Evolutionary conservation across 78 protist species (phyloP).

Genomic region (Cavenderia fasciculata): DNA sequence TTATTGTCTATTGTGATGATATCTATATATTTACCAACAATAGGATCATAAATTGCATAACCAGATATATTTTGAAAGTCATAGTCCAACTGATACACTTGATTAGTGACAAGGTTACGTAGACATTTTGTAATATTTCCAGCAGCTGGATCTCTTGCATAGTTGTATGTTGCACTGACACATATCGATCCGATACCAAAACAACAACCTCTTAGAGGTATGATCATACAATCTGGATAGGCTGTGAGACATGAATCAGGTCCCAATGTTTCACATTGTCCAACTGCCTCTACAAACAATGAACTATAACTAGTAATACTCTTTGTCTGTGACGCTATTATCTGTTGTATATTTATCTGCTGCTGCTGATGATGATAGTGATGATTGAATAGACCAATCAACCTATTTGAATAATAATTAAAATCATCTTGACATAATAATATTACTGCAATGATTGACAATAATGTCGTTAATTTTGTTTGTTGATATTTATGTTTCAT

Average conservation of each 20-base stretch:
- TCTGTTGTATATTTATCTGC: too few relatives aligned
- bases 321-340: too few relatives aligned
- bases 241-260: slow-evolving; percentile 17
- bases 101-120: background rate
- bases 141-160: background rate
- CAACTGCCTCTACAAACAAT: background rate
- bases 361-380: too few relatives aligned
- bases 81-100: slow-evolving; percentile 1
- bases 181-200: slow-evolving; percentile 16
- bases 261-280: slow-evolving; percentile 16
- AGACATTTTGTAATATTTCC: background rate
- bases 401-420: too few relatives aligned
- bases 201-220: slow-evolving; percentile 27
- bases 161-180: background rate
- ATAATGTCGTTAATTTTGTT: too few relatives aligned
- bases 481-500: too few relatives aligned
- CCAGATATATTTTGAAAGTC: background rate
- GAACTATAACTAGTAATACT: too few relatives aligned
- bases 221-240: slow-evolving; percentile 26
- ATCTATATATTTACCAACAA: background rate
- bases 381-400: too few relatives aligned
- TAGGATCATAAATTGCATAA: background rate
- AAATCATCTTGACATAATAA: too few relatives aligned
- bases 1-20: too few relatives aligned
- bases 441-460: too few relatives aligned